Conservation (phyloP, 2,329 filamentous ascomycete species). For the Emericellopsis cladophorae region DNA sequence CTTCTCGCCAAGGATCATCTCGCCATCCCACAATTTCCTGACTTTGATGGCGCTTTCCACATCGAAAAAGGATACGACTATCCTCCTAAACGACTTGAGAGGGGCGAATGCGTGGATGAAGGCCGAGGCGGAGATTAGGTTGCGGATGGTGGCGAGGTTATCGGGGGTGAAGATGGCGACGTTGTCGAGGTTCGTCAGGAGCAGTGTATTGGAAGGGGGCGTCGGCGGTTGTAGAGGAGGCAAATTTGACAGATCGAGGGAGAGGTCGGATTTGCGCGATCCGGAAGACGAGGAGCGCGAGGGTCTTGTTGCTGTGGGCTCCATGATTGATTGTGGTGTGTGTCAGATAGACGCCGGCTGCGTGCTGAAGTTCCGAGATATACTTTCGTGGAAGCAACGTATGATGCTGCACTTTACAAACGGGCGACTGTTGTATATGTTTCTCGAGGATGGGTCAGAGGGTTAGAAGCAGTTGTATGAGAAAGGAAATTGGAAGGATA, state of each 20-base stretch:
- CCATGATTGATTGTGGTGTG: constrained; percentile 13
- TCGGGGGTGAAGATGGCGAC: constrained; percentile 60
- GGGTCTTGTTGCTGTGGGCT: constrained; percentile 18
- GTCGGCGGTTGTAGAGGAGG: constrained; percentile 60
- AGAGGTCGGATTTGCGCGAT: constrained; percentile 39
- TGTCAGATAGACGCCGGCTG: background rate
- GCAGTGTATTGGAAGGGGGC: constrained; percentile 68
- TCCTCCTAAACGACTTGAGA: constrained; percentile 71
- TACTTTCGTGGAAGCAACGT: too few species aligned
- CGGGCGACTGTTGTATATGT: too few species aligned
- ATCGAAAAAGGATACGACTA: constrained; percentile 67
- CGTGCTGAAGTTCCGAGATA: too few species aligned
- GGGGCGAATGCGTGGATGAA: constrained; percentile 68
- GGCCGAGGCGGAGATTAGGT: constrained; percentile 57
- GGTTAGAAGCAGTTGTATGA: too few species aligned
- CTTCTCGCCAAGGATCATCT: constrained; percentile 56
- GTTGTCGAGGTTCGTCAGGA: constrained; percentile 70
- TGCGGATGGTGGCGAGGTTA: constrained; percentile 61
- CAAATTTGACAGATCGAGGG: constrained; percentile 61
- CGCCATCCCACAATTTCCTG: constrained; percentile 61
- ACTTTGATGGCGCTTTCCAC: constrained; percentile 58
- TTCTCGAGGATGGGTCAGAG: too few species aligned
- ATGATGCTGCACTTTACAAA: too few species aligned
- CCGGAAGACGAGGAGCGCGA: constrained; percentile 32
- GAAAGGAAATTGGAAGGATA: too few species aligned